These are phyloP conservation scores for Fragaria iinumae DNA, from an alignment of 306 rosid genomes.

Conservation along the genomic window DNA sequence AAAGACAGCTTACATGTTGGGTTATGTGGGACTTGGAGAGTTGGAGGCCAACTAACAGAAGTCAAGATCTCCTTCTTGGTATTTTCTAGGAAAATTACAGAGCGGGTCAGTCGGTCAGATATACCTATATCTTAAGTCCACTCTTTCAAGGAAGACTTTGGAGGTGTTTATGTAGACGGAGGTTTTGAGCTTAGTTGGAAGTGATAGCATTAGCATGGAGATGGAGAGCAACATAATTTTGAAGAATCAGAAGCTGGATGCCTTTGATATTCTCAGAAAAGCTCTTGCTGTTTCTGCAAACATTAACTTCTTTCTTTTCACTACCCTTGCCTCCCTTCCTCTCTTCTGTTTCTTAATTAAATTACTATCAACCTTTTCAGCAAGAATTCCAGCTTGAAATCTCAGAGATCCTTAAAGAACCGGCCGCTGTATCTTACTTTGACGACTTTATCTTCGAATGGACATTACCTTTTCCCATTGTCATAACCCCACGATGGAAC, in stretches of 20 bases:
- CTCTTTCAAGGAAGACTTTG: neutral
- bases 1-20: too few species aligned
- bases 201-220: constrained; percentile 15
- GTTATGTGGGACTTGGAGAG: too few species aligned
- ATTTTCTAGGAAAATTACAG: neutral
- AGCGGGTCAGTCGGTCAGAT: neutral
- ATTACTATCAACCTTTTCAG: constrained; percentile 37
- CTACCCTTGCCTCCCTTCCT: constrained; percentile 43
- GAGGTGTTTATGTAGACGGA: neutral
- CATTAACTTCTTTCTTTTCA: constrained; percentile 53
- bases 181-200: neutral
- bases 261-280: constrained; percentile 42
- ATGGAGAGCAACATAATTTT: constrained; percentile 35
- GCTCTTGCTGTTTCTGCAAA: constrained; percentile 36
- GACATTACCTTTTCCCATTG: neutral
- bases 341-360: constrained; percentile 45
- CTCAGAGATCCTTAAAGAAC: constrained; percentile 5
- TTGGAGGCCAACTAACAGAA: neutral
- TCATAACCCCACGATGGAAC: neutral
- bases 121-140: neutral
- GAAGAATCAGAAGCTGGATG: constrained; percentile 33
- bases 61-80: neutral
- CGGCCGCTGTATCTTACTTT: neutral
- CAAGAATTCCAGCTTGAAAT: constrained; percentile 32
- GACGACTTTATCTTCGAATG: neutral